Evolutionary conservation across 2,329 filamentous ascomycete species (phyloP), one percentile per base, ranked within the genome.

Genomic region (Ophiocordyceps unilateralis): DNA sequence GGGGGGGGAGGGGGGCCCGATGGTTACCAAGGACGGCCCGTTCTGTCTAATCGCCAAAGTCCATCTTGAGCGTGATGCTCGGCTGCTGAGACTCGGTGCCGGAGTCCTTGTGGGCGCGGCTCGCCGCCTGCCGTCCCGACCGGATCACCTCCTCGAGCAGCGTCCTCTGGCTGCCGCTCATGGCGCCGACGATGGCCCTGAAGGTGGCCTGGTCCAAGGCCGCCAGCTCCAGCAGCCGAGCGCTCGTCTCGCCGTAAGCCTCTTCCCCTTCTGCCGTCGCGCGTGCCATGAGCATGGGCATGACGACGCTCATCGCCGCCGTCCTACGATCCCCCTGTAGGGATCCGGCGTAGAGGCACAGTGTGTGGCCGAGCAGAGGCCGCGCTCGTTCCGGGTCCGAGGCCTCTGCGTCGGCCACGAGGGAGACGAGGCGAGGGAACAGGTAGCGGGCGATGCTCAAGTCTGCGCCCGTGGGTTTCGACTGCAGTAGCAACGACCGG

Each of bases 11-110:
- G n/a, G n/a, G n/a, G n/a, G n/a, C n/a, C n/a, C n/a, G n/a, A n/a
- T n/a, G n/a, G n/a, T n/a, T n/a, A n/a, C n/a, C n/a, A n/a, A n/a
- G n/a, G n/a, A n/a, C n/a, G n/a, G n/a, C n/a, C n/a, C n/a, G n/a
- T n/a, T n/a, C n/a, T n/a, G n/a, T n/a, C n/a, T n/a, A 60, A 38
- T 65, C 63, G 5, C 76, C 76, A 70, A 98, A 96, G 60, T 94
- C 72, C 83, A 96, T 93, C 71, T 93, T 91, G 56, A 98, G 62
- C 43, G 86, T 86, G 69, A 98, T 98, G 48, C 69, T 91, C 12
- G 91, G 91, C 60, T 76, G 76, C 23, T 65, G 72, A 45, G 67
- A 64, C 45, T 64, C 67, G 41, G 61, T 62, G 38, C 62, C 54
- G 3, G 47, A 53, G 43, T 57, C 60, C 51, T 66, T 64, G 56